A percentile compares a stretch with the other conserved stretches of the same genome.
Evolutionary conservation across 1,284 basidiomycete species (phyloP).

Genomic region (Boletus mariae): DNA sequence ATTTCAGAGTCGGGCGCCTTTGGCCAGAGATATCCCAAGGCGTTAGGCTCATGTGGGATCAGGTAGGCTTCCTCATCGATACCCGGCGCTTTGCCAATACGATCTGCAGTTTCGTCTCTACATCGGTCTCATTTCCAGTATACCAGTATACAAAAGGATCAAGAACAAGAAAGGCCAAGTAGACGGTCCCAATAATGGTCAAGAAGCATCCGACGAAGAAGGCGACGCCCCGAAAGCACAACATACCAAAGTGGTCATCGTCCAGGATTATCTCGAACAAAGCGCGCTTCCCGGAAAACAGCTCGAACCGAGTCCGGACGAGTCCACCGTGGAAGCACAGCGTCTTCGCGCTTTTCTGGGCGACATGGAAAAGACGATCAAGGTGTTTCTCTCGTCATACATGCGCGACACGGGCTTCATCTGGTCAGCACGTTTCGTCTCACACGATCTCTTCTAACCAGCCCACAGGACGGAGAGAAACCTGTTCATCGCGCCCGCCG

Average conservation of each 20-base stretch:
- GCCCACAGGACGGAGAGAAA: slow-evolving; percentile 29
- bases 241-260: slow-evolving; percentile 19
- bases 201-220: slow-evolving; percentile 27
- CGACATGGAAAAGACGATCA: slow-evolving; percentile 44
- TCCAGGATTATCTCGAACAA: slow-evolving; percentile 35
- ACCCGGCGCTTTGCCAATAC: not conserved
- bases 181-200: slow-evolving; percentile 21
- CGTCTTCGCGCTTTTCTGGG: slow-evolving; percentile 40
- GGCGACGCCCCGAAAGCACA: slow-evolving; percentile 21
- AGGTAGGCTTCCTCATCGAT: slow-evolving; percentile 31
- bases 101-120: slow-evolving; percentile 27
- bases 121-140: slow-evolving; percentile 25
- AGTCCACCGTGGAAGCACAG: slow-evolving; percentile 11
- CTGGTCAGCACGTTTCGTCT: slow-evolving; percentile 34
- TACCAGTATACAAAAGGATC: slow-evolving; percentile 24
- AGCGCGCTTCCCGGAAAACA: slow-evolving; percentile 29
- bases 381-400: slow-evolving; percentile 49
- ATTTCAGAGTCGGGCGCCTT: slow-evolving; percentile 42
- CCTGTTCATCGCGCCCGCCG: slow-evolving; percentile 37
- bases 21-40: slow-evolving; percentile 38
- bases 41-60: slow-evolving; percentile 44
- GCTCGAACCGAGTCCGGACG: slow-evolving; percentile 22
- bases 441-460: not conserved
- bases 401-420: slow-evolving; percentile 46
- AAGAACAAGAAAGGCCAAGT: slow-evolving; percentile 19